A percentile compares a stretch with the other conserved stretches of the same genome.
These are phyloP conservation scores for Penicillium expansum DNA, from an alignment of 2,329 filamentous ascomycete genomes.

Conservation along the genomic window DNA sequence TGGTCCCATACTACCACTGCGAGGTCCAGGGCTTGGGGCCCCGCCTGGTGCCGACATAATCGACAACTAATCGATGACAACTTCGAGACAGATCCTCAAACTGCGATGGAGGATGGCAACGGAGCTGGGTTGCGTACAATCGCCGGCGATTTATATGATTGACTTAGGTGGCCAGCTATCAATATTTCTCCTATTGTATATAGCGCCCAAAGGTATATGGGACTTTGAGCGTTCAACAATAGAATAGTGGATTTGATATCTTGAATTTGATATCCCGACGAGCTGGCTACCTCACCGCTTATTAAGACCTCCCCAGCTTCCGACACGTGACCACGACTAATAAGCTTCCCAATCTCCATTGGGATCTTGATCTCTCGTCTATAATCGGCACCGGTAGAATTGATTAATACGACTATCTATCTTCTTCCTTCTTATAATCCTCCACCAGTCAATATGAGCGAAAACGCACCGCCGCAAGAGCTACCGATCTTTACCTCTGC, in stretches of 20 bases:
- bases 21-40: conserved; percentile 49
- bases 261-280: conserved; percentile 25
- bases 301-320: conserved; percentile 14
- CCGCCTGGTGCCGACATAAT: conserved; percentile 47
- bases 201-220: background rate
- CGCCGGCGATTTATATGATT: background rate
- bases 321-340: conserved; percentile 12
- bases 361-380: background rate
- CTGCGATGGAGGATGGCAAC: background rate
- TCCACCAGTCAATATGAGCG: conserved; percentile 20
- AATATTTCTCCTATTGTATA: background rate
- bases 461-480: conserved; percentile 22
- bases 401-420: background rate
- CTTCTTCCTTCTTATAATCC: background rate
- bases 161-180: background rate
- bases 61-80: background rate
- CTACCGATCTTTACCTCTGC: conserved; percentile 60
- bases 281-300: conserved; percentile 12
- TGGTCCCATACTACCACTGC: conserved; percentile 50
- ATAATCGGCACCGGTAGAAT: too few species aligned
- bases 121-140: background rate
- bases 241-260: conserved; percentile 15
- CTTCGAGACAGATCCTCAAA: background rate
- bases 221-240: background rate
- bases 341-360: background rate